Percentiles rank a stretch among this genome's conserved stretches.
These are phyloP conservation scores for Coemansia reversa DNA, from an alignment of 192 early-diverging fungal genomes.

Conservation along the genomic window DNA sequence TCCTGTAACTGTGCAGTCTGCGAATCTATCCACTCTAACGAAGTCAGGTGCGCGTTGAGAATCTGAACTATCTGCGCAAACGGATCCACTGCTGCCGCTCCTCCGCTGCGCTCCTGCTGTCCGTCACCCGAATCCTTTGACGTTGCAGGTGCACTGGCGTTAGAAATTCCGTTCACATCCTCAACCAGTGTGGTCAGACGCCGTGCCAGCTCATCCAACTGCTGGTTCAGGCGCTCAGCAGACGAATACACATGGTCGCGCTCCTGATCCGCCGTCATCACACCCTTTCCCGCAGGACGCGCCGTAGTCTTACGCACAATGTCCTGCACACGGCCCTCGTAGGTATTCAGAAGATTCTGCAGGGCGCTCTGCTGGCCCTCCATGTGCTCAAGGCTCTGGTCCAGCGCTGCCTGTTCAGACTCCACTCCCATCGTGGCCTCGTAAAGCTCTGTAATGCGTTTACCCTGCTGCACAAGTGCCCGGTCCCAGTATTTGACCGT, in stretches of 20 bases:
- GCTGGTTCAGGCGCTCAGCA: constrained; percentile 81
- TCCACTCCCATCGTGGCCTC: constrained; percentile 73
- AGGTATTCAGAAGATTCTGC: constrained; percentile 72
- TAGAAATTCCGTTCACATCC: constrained; percentile 73
- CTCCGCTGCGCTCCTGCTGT: constrained; percentile 19
- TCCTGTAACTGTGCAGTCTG: constrained; percentile 47
- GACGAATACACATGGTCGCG: constrained; percentile 82
- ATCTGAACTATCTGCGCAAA: constrained; percentile 83
- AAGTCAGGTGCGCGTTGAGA: constrained; percentile 86
- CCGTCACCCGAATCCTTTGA: constrained; percentile 8
- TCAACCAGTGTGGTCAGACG: constrained; percentile 78
- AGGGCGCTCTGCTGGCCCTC: constrained; percentile 84
- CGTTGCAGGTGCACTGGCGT: constrained; percentile 4
- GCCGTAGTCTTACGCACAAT: constrained; percentile 58
- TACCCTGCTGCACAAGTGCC: constrained; percentile 79
- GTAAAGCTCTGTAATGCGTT: constrained; percentile 74
- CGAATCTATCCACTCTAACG: constrained; percentile 94
- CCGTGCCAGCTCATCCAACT: constrained; percentile 82
- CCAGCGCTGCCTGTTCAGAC: constrained; percentile 73
- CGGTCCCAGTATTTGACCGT: constrained; percentile 86
- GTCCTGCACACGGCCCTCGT: constrained; percentile 60
- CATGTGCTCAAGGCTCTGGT: constrained; percentile 84
- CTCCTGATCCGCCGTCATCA: constrained; percentile 74
- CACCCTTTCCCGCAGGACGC: constrained; percentile 44
- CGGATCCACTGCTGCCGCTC: constrained; percentile 37